A percentile compares a stretch with the other conserved stretches of the same genome.
phyloP scores from a whole-genome alignment of 768 basidiomycete species.

The Pulveroboletus sp. region DNA sequence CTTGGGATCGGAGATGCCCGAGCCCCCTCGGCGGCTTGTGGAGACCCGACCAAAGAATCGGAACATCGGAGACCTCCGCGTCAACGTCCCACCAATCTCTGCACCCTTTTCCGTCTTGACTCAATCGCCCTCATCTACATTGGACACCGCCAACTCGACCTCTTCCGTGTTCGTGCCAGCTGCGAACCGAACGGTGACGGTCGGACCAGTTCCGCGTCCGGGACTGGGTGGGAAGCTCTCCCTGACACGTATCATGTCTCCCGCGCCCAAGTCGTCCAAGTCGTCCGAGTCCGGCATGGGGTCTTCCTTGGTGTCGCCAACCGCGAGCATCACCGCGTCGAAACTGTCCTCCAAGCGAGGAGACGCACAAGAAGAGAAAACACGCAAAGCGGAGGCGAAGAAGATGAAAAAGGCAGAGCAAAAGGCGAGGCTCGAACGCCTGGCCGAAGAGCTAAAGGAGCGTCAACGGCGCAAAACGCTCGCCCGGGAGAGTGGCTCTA shows the following conservation, averaged over 20 bases:
- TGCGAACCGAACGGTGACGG: not conserved
- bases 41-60: constrained; percentile 24
- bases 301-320: constrained; percentile 17
- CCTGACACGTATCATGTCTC: constrained; percentile 27
- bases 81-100: constrained; percentile 24
- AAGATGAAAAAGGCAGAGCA: constrained; percentile 40
- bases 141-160: constrained; percentile 2
- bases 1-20: constrained; percentile 21
- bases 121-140: constrained; percentile 14
- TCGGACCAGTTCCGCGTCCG: constrained; percentile 7
- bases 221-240: constrained; percentile 19
- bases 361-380: constrained; percentile 40
- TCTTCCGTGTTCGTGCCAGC: not conserved
- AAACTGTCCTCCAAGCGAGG: constrained; percentile 19
- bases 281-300: constrained; percentile 5
- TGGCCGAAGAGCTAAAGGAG: constrained; percentile 45
- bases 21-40: not conserved
- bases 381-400: constrained; percentile 42
- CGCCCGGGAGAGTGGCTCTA: constrained; percentile 30
- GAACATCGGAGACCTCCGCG: constrained; percentile 29
- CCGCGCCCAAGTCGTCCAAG: constrained; percentile 16
- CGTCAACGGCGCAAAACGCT: constrained; percentile 31
- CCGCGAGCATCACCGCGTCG: constrained; percentile 7
- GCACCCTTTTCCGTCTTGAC: constrained; percentile 16
- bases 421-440: constrained; percentile 37